Evolutionary conservation across 257 asterid species (phyloP).

Genomic region (Scutellaria galericulata): DNA sequence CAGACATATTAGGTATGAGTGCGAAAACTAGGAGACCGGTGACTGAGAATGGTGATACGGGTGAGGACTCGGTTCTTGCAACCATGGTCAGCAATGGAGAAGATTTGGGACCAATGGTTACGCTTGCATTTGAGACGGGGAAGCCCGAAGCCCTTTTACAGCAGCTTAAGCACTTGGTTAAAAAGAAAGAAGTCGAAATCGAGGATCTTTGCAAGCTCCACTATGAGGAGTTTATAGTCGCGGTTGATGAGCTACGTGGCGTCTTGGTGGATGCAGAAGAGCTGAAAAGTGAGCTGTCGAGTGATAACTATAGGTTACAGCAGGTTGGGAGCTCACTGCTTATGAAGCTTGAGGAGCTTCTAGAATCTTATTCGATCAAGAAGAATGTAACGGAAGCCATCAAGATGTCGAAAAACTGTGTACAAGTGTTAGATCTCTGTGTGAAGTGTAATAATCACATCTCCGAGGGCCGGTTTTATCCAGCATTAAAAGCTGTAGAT

Average conservation of each 20-base stretch:
- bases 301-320: constrained; percentile 79
- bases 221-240: constrained; percentile 86
- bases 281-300: constrained; percentile 78
- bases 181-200: constrained; percentile 84
- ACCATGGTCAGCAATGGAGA: constrained; percentile 82
- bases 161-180: constrained; percentile 77
- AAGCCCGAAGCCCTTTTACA: constrained; percentile 78
- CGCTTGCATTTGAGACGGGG: constrained; percentile 76
- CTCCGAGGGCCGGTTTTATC: constrained; percentile 81
- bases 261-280: constrained; percentile 95
- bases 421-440: constrained; percentile 80
- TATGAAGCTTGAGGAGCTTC: constrained; percentile 83
- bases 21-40: constrained; percentile 63
- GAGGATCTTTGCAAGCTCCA: constrained; percentile 97
- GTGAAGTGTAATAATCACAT: constrained; percentile 76
- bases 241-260: constrained; percentile 95
- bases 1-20: constrained; percentile 47
- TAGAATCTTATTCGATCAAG: constrained; percentile 71
- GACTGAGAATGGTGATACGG: constrained; percentile 70
- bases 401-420: constrained; percentile 77
- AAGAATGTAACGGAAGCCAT: constrained; percentile 85
- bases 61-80: constrained; percentile 84
- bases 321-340: constrained; percentile 82
- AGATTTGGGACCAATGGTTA: constrained; percentile 92
- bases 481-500: constrained; percentile 89